A percentile compares a stretch with the other conserved stretches of the same genome.
Evolutionary conservation across 352 stramenopile genomes (phyloP).

Genomic region (Pythium scleroteichum): DNA sequence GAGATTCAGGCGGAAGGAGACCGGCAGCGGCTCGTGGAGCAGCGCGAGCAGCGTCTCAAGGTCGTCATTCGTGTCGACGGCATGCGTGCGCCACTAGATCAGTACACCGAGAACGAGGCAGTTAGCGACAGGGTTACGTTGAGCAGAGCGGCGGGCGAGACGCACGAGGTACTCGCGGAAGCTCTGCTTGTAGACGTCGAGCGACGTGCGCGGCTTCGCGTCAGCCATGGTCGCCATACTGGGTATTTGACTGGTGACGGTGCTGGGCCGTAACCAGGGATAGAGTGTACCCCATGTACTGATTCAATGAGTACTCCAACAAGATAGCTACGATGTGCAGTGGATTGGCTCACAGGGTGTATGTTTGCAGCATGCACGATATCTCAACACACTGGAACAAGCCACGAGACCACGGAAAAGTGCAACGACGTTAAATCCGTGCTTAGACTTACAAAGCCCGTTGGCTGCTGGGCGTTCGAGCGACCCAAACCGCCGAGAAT

Average conservation of each 20-base stretch:
- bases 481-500: no score
- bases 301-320: background rate
- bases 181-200: slow-evolving; percentile 81
- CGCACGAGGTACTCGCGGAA: slow-evolving; percentile 79
- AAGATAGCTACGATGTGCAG: no score
- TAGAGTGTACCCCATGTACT: background rate
- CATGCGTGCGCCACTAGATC: slow-evolving; percentile 60
- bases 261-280: background rate
- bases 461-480: no score
- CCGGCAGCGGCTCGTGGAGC: slow-evolving; percentile 72
- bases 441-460: no score
- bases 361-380: no score
- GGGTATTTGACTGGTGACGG: background rate
- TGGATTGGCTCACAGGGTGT: no score
- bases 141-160: background rate
- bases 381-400: no score
- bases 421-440: no score
- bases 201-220: slow-evolving; percentile 41
- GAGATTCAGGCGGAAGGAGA: slow-evolving; percentile 84
- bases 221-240: slow-evolving; percentile 1
- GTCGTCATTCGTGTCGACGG: slow-evolving; percentile 50
- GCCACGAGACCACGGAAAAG: no score
- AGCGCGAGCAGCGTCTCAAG: slow-evolving; percentile 67
- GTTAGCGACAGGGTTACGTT: background rate
- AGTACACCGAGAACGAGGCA: background rate